Conservation (phyloP, 805 yeast genomes). For the Wickerhamiella nectarea region DNA sequence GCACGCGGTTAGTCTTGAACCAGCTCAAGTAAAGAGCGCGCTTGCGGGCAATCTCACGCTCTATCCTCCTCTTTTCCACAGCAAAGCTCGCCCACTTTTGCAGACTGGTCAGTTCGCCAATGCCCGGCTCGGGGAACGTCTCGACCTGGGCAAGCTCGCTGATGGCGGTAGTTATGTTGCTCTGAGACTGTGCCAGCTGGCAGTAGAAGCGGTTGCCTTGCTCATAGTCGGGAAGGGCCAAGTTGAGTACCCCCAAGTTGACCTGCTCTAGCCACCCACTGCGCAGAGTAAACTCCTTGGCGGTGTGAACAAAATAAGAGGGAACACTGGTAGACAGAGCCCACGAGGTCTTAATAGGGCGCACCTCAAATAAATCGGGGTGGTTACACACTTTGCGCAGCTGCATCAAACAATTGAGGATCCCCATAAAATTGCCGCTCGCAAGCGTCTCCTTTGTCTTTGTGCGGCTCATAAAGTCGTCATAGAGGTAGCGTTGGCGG, state of each 20-base stretch:
- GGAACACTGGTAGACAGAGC: conserved; percentile 56
- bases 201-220: conserved; percentile 11
- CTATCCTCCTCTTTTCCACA: conserved; percentile 39
- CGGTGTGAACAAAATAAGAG: conserved; percentile 29
- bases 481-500: conserved; percentile 81
- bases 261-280: conserved; percentile 21
- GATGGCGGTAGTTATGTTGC: conserved; percentile 19
- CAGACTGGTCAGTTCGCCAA: conserved; percentile 12
- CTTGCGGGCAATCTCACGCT: conserved; percentile 37
- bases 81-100: conserved; percentile 46
- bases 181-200: conserved; percentile 14
- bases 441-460: conserved; percentile 88
- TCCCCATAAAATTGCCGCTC: conserved; percentile 86
- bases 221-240: conserved; percentile 42
- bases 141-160: background rate
- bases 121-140: background rate
- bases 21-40: conserved; percentile 51
- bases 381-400: conserved; percentile 94
- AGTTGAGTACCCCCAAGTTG: conserved; percentile 46
- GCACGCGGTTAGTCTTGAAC: conserved; percentile 49
- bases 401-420: conserved; percentile 96
- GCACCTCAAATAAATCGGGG: conserved; percentile 69
- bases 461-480: conserved; percentile 94
- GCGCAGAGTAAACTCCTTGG: background rate
- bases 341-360: conserved; percentile 87